Evolutionary conservation across 257 asterid species (phyloP), one percentile per base, ranked within the genome.

Genomic region (Fraxinus quadrangulata): DNA sequence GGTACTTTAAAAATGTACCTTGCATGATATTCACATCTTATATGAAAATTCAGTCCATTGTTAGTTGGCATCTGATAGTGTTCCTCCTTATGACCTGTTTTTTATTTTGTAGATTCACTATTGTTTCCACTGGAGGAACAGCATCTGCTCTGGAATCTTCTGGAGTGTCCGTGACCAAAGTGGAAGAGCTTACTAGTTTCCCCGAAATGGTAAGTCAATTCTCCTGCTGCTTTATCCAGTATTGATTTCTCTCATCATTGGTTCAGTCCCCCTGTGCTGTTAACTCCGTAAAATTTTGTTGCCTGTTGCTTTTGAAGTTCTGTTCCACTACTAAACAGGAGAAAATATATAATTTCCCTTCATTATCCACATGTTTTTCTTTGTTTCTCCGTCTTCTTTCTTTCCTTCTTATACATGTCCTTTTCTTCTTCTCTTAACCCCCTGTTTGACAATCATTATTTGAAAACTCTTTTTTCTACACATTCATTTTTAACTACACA

Each of bases 41-140:
- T 66, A 54, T 56, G 78, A 17, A 19, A 63, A 21, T 31, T 0
- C 69, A 26, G 36, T 26, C 31, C 33, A 26, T 31, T 54, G 68
- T 65, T 19, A 54, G 65, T 21, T 59, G 69, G 77, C 71, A 9
- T 14, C 21, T 19, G 9, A 65, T 70, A 30, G 69, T 5, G 6
- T 63, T 63, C 39, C 36, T 33, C 67, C 73, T 76, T 33, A 37
- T 45, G 28, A 19, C 73, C 40, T 61, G n/a, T 16, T 23, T 49
- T 67, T 49, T 16, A 39, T 73, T 67, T 59, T 63, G 33, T 73
- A 95, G 99, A 75, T 93, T 85, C 86, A 91, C 91, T 72, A 93
- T 95, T 85, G 93, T 95, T 81, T 95, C 99, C 72, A 93, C 98
- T 9, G 99, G 99, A 86, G 98, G 99, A 78, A 95, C 99, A 37